A percentile compares a stretch with the other conserved stretches of the same genome.
Evolutionary conservation across 1,284 basidiomycete genomes (phyloP).

Genomic region (Cutaneotrichosporon daszewskae): DNA sequence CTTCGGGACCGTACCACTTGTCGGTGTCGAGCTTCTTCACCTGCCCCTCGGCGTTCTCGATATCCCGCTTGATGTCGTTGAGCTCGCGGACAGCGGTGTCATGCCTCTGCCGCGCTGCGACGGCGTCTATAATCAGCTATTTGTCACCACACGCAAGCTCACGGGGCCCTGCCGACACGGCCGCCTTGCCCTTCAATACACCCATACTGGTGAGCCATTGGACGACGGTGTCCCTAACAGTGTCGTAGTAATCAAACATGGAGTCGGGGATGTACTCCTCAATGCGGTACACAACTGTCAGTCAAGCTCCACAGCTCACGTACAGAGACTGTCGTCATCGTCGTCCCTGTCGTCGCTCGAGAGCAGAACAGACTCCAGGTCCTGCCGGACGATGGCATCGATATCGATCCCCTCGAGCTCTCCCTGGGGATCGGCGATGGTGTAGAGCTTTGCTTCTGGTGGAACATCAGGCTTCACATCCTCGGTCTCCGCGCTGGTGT

Average conservation of each 20-base stretch:
- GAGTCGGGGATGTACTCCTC: slow-evolving; percentile 82
- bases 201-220: slow-evolving; percentile 49
- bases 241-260: slow-evolving; percentile 68
- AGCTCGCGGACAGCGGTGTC: slow-evolving; percentile 49
- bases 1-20: slow-evolving; percentile 71
- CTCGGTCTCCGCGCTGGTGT: slow-evolving; percentile 32
- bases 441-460: slow-evolving; percentile 7
- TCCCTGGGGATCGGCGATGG: slow-evolving; percentile 10
- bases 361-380: slow-evolving; percentile 14
- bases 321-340: slow-evolving; percentile 25
- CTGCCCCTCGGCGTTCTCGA: slow-evolving; percentile 26
- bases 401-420: slow-evolving; percentile 12
- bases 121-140: slow-evolving; percentile 47
- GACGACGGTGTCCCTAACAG: slow-evolving; percentile 60
- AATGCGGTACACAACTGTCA: slow-evolving; percentile 65
- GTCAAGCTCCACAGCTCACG: slow-evolving; percentile 6
- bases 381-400: slow-evolving; percentile 7
- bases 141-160: slow-evolving; percentile 12
- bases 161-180: slow-evolving; percentile 33
- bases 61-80: slow-evolving; percentile 32
- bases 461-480: neutral
- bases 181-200: slow-evolving; percentile 15
- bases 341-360: slow-evolving; percentile 14
- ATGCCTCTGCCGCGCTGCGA: slow-evolving; percentile 57
- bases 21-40: slow-evolving; percentile 43